Evolutionary conservation across 1,139 yeast genomes (phyloP), one percentile per base, ranked within the genome.

Genomic region (Chernovozyma sophiae-reginae): DNA sequence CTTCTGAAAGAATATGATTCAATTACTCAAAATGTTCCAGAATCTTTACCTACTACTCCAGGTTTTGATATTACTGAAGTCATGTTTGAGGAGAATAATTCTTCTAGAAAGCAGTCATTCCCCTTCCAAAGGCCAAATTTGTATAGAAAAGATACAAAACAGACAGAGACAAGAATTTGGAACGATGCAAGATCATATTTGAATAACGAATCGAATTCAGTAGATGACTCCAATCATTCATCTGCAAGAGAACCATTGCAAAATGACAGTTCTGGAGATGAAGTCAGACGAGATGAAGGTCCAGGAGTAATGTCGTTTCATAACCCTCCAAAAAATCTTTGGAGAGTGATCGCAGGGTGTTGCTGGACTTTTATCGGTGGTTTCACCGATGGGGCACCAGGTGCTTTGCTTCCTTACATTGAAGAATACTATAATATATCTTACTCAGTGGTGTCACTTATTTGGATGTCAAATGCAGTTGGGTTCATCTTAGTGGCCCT

Each of bases 401-500:
- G 76, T 35, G 68, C 73, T 1, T 48, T 71, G 15, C 49, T 71
- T 34, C 73, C 73, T 4, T 51, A 56, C 19, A 67, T 71, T 23
- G 74, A 71, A 40, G 45, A 42, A 3, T 60, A 64, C 41, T 71
- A 66, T 44, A 32, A 47, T 25, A 61, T 71, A 38, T 54, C 56
- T 2, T 71, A 71, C 42, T 56, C 73, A 2, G 41, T 68, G n/a
- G 74, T 70, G 3, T 65, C 75, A 3, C 44, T 68, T 31, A 56
- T 71, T 25, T 71, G 76, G 75, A 46, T 71, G 39, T 58, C 67
- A 19, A 68, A 61, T 40, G 74, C 75, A 0, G 34, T 59, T 2
- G 76, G 76, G 0, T 69, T 49, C 43, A 59, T 71, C 4, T 20
- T 57, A 1, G 56, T 70, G 31, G 75, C 76, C 0, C 38, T 55